A percentile compares a stretch with the other conserved stretches of the same genome.
Evolutionary conservation across 257 asterid genomes (phyloP).

Genomic region (Thymus mandschuricus): DNA sequence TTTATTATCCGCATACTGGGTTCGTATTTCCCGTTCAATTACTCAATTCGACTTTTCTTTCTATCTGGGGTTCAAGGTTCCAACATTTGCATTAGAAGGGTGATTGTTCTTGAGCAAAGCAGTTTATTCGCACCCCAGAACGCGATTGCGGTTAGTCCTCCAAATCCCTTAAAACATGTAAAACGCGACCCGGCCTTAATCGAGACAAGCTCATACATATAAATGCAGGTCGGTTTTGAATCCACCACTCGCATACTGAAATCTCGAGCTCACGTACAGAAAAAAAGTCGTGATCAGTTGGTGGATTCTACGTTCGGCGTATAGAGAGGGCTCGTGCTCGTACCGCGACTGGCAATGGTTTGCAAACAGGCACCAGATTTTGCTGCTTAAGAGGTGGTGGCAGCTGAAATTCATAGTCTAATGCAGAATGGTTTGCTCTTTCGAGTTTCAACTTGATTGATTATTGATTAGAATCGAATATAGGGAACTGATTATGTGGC

Average conservation of each 20-base stretch:
- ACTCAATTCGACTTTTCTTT: conserved; percentile 27
- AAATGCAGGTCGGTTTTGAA: background rate
- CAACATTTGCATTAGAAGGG: conserved; percentile 72
- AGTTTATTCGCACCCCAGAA: conserved; percentile 19
- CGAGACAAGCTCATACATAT: background rate
- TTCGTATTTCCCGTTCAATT: background rate
- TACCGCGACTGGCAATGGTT: background rate
- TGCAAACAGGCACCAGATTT: conserved; percentile 23
- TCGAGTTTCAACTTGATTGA: no score
- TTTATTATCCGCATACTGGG: background rate
- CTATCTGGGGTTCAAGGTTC: conserved; percentile 49
- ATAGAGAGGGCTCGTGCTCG: conserved; percentile 6
- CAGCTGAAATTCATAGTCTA: background rate
- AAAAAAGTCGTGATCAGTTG: background rate
- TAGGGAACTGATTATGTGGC: conserved; percentile 22
- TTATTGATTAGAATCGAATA: background rate
- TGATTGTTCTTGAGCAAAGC: conserved; percentile 33
- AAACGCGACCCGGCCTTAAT: background rate
- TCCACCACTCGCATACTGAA: background rate
- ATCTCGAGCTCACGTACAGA: background rate
- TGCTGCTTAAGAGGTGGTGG: background rate
- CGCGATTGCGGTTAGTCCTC: conserved; percentile 30
- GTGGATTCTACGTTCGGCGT: conserved; percentile 21
- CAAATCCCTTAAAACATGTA: background rate
- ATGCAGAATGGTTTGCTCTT: no score